Percentiles rank a stretch among this genome's conserved stretches.
Conservation (phyloP, 257 asterid genomes). For the Primulina huaijiensis region DNA sequence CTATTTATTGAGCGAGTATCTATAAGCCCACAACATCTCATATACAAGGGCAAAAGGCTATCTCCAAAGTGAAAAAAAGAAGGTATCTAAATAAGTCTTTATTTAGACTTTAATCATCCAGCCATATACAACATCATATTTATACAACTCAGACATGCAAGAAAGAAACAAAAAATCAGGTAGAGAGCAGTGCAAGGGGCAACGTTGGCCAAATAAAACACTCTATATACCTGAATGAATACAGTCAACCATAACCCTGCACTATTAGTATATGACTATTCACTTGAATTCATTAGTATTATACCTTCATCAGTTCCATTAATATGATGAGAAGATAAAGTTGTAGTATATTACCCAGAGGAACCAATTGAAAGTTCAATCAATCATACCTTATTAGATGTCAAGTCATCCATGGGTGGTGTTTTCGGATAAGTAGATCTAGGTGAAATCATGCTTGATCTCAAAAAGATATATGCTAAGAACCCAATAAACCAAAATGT, state of each 20-base stretch:
- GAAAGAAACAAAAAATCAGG: background rate
- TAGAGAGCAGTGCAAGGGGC: background rate
- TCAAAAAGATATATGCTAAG: background rate
- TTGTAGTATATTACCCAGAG: background rate
- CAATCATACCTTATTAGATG: conserved; percentile 6
- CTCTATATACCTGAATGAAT: background rate
- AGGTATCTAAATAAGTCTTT: background rate
- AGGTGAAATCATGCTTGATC: background rate
- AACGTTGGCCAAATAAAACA: conserved; percentile 1
- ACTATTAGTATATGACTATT: background rate
- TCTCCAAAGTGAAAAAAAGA: background rate
- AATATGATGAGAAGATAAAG: background rate
- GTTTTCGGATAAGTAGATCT: conserved; percentile 12
- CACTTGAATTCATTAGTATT: conserved; percentile 7
- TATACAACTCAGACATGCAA: background rate
- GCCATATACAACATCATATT: background rate
- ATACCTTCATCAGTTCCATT: background rate
- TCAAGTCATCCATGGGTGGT: conserved; percentile 13
- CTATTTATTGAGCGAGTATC: background rate
- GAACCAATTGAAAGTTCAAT: background rate
- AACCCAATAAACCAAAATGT: background rate
- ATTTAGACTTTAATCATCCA: background rate
- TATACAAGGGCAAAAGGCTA: background rate
- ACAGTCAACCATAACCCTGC: background rate
- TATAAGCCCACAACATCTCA: background rate